Evolutionary conservation across 139 green algal species (phyloP).

Genomic region (Coelastrella sp.): DNA sequence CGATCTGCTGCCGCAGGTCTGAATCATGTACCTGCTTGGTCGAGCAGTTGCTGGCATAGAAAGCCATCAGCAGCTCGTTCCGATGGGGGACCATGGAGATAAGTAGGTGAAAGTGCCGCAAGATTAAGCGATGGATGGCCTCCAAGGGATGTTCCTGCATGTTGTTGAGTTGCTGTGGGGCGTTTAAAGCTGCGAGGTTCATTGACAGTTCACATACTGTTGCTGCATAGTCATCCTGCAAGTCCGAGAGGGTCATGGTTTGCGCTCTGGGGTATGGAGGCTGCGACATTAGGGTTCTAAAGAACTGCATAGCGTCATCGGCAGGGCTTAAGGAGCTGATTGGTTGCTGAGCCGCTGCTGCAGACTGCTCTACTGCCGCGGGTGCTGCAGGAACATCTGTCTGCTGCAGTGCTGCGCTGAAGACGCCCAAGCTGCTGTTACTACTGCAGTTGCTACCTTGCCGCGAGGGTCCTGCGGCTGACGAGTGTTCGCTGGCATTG

Average conservation of each 20-base stretch:
- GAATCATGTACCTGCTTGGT: background rate
- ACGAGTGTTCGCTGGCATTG: background rate
- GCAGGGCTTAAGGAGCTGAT: background rate
- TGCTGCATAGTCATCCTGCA: conserved; percentile 4
- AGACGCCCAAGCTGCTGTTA: background rate
- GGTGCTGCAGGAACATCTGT: background rate
- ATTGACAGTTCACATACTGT: background rate
- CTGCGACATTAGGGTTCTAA: background rate
- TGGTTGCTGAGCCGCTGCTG: background rate
- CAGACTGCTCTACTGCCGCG: too few species aligned
- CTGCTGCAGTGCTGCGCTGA: background rate
- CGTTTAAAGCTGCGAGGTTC: background rate
- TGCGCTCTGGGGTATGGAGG: background rate
- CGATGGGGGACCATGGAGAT: conserved; percentile 8
- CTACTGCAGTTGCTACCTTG: background rate
- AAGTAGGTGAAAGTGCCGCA: conserved; percentile 18
- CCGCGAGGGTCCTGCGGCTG: background rate
- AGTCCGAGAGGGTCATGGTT: background rate
- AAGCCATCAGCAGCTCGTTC: background rate
- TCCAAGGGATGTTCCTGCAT: background rate
- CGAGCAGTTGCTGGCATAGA: conserved; percentile 19
- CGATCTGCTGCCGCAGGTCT: background rate
- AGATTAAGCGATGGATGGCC: background rate
- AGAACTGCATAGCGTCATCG: conserved; percentile 6
- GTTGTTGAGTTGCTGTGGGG: background rate